Base-by-base conservation (phyloP, 2,329 filamentous ascomycete species). In the Stagonosporopsis chrysanthemi region DNA sequence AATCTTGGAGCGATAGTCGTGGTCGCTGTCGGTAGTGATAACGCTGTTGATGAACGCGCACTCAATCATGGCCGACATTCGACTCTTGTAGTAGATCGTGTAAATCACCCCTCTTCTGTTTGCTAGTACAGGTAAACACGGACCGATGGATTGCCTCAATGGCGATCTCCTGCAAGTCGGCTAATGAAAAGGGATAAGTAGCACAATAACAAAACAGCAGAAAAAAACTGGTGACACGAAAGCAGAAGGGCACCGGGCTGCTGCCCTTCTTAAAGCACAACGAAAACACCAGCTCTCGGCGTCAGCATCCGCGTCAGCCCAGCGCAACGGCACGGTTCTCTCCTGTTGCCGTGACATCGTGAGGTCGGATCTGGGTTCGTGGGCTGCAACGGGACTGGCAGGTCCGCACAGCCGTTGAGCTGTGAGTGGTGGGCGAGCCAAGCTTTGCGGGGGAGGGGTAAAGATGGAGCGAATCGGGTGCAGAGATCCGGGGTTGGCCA, bases 1-100 rank as follows among this genome's bases (percentile, higher is more conserved):
- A 2, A 15, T 39, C 49, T 23, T 28, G 26, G 39, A 23, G 3
- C 23, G 31, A 12, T 12, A 17, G 8, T 56, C 47, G 43, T 7
- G 15, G 22, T 52, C 48, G 48, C 39, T 23, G 2, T 63, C 57
- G 36, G 44, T 52, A 19, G 46, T 66, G 40, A 73, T 63, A 1
- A 74, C 58, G 28, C 61, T 67, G 36, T 69, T 73, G 12, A 68
- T 66, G 38, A 73, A 74, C 1, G 70, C 71, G 26, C 66, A 69
- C 54, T 74, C 70, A 31, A 72, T 64, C 15, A 57, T 57, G 43
- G 64, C 66, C 45, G 64, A 70, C 69, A 74, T 69, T 26, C 42
- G 48, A 19, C 15, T 19, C 31, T 43, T 31, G 15, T 23, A 24
- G 22, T 39, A 23, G 39, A 12, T 26, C 15, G 19, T 9, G 19